These are phyloP conservation scores for Candida pseudocylindracea DNA, from an alignment of 1,139 yeast genomes.

Conservation along the genomic window DNA sequence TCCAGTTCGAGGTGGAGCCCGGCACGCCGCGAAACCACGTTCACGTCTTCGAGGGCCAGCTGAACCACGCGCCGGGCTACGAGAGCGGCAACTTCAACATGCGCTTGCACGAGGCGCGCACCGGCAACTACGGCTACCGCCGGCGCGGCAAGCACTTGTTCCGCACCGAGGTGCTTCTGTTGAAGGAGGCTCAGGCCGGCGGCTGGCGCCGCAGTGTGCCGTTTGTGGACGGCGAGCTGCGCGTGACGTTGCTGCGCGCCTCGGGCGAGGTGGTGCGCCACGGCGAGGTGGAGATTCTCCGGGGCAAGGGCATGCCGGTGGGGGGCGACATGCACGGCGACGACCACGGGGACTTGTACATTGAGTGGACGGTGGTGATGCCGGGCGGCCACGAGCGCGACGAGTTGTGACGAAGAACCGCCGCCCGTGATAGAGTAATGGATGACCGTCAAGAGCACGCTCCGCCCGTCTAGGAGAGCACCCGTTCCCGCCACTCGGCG, in stretches of 20 bases:
- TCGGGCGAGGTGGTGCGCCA: conserved; percentile 27
- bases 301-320: conserved; percentile 77
- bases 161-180: conserved; percentile 57
- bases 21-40: conserved; percentile 46
- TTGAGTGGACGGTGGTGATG: conserved; percentile 34
- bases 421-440: conserved; percentile 1
- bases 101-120: conserved; percentile 27
- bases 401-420: conserved; percentile 2
- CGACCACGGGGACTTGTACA: conserved; percentile 52
- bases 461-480: background rate
- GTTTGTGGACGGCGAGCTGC: conserved; percentile 33
- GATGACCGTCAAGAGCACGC: no score
- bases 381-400: conserved; percentile 1
- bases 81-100: conserved; percentile 62
- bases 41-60: conserved; percentile 49
- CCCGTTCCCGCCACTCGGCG: background rate
- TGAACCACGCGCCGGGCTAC: conserved; percentile 67
- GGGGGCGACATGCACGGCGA: conserved; percentile 9
- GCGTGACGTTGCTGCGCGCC: conserved; percentile 16
- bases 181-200: conserved; percentile 54
- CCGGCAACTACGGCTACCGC: conserved; percentile 60
- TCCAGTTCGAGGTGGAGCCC: conserved; percentile 39
- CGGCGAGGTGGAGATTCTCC: conserved; percentile 46
- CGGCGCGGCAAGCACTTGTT: conserved; percentile 54
- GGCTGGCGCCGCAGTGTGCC: conserved; percentile 54